These are phyloP conservation scores for Penicillium concentricum DNA, from an alignment of 2,329 filamentous ascomycete species.

Conservation along the genomic window DNA sequence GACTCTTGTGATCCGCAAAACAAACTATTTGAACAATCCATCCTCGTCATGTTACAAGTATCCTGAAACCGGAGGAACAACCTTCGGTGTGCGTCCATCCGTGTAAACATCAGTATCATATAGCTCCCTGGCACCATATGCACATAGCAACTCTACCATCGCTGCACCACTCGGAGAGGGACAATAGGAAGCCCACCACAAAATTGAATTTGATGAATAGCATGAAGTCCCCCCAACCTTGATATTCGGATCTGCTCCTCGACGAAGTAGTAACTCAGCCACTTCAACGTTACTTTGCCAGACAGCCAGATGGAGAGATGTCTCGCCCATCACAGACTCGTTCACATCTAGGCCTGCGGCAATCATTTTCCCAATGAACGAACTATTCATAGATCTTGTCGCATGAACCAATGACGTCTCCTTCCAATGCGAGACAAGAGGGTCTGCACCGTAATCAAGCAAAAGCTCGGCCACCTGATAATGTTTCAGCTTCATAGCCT, in stretches of 20 bases:
- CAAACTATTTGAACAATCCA: background rate
- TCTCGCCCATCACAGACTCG: background rate
- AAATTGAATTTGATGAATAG: background rate
- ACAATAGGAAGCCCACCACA: background rate
- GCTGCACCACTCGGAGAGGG: background rate
- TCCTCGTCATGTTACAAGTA: background rate
- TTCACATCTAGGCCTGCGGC: background rate
- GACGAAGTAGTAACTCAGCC: background rate
- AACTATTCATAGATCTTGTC: background rate
- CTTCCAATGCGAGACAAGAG: background rate
- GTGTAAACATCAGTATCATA: background rate
- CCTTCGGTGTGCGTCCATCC: background rate
- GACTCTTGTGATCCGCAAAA: background rate
- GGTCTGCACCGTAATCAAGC: background rate
- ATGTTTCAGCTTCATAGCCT: background rate
- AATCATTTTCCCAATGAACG: background rate
- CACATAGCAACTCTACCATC: background rate
- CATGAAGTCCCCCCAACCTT: background rate
- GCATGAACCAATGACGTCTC: background rate
- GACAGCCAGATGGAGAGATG: background rate
- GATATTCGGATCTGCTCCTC: background rate
- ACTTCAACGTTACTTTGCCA: background rate
- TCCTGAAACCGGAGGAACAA: background rate
- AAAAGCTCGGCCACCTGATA: background rate
- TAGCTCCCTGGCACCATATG: background rate